Conservation (phyloP, 345 rosid species). For the Heritiera fomes region DNA sequence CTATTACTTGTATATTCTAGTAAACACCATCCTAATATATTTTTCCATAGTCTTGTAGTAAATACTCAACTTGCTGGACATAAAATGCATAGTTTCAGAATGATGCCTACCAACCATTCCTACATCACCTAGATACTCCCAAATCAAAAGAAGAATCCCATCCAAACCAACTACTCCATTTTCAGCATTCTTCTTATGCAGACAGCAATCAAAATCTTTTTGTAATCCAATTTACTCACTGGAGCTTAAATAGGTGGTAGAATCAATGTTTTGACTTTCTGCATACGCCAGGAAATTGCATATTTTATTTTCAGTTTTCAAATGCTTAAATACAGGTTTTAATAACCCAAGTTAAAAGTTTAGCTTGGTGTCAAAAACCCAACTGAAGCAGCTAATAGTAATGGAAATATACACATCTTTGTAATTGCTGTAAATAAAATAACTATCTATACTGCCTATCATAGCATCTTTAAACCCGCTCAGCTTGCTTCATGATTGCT, state of each 20-base stretch:
- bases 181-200: background rate
- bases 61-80: background rate
- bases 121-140: background rate
- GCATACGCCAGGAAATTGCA: background rate
- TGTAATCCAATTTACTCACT: background rate
- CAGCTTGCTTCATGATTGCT: too few species aligned
- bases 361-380: background rate
- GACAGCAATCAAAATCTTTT: background rate
- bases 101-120: background rate
- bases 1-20: background rate
- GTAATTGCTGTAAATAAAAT: too few species aligned
- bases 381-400: background rate
- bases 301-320: background rate
- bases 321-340: background rate
- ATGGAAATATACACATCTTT: background rate
- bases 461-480: too few species aligned
- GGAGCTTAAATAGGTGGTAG: background rate
- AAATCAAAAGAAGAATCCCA: background rate
- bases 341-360: background rate
- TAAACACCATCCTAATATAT: background rate
- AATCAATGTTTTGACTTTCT: background rate
- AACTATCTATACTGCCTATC: too few species aligned
- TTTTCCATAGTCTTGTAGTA: background rate
- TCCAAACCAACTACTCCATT: background rate
- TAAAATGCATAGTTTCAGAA: background rate